Evolutionary conservation across 2,329 filamentous ascomycete genomes (phyloP).

Genomic region (Curvularia eragrostidis): DNA sequence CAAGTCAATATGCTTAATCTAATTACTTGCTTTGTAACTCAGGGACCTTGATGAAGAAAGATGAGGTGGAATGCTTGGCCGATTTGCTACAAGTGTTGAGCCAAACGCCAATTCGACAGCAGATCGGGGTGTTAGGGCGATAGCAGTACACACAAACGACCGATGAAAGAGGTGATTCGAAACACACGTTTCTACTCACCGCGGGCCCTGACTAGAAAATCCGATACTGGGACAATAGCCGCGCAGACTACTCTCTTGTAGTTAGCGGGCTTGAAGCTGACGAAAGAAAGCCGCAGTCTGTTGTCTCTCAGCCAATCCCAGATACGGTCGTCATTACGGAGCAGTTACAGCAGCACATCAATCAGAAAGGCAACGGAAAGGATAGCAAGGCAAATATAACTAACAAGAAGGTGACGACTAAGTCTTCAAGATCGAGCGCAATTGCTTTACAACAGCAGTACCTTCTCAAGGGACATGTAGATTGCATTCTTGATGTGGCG

Average conservation of each 20-base stretch:
- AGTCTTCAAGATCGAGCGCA: slow-evolving; percentile 76
- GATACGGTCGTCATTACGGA: slow-evolving; percentile 54
- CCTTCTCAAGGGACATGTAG: slow-evolving; percentile 83
- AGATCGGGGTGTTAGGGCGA: slow-evolving; percentile 75
- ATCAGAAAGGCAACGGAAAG: slow-evolving; percentile 22
- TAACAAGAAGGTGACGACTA: slow-evolving; percentile 43
- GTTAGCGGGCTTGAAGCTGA: slow-evolving; percentile 78
- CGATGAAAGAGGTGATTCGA: slow-evolving; percentile 73
- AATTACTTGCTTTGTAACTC: slow-evolving; percentile 49
- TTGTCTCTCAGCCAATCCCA: slow-evolving; percentile 43
- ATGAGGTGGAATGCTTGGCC: slow-evolving; percentile 81
- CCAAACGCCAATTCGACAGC: slow-evolving; percentile 58
- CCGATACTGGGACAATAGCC: slow-evolving; percentile 88
- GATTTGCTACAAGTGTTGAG: slow-evolving; percentile 75
- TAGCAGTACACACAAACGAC: slow-evolving; percentile 75
- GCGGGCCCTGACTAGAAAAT: slow-evolving; percentile 90
- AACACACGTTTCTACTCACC: slow-evolving; percentile 83
- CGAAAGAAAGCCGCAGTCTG: slow-evolving; percentile 74
- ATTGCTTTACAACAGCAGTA: slow-evolving; percentile 94
- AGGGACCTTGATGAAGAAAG: slow-evolving; percentile 91
- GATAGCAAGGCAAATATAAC: slow-evolving; percentile 45
- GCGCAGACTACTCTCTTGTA: slow-evolving; percentile 77
- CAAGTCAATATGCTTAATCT: not conserved
- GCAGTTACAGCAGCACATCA: slow-evolving; percentile 34
- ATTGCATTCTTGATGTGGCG: slow-evolving; percentile 87